A percentile compares a stretch with the other conserved stretches of the same genome.
These are phyloP conservation scores for Eimeria falciformis DNA, from an alignment of 169 alveolate genomes.

Conservation along the genomic window DNA sequence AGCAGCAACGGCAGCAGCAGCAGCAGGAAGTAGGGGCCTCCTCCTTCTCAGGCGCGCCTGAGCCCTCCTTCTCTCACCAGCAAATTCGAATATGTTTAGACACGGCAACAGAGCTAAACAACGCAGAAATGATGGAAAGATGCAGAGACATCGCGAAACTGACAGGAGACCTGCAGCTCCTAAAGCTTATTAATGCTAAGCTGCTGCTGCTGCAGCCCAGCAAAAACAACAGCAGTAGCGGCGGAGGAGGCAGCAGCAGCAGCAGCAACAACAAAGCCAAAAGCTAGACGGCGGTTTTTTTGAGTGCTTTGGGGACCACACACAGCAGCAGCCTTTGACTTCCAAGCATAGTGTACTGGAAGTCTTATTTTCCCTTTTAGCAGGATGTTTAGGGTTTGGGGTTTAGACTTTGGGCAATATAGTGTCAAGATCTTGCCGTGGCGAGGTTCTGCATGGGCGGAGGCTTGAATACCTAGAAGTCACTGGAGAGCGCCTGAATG, in stretches of 20 bases:
- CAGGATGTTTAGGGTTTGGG: background rate
- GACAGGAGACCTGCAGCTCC: background rate
- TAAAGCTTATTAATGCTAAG: background rate
- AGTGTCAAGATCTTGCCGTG: too few species aligned
- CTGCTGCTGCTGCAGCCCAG: background rate
- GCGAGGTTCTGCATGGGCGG: too few species aligned
- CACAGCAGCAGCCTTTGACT: background rate
- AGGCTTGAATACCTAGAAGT: too few species aligned
- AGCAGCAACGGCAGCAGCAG: background rate
- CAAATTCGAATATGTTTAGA: background rate
- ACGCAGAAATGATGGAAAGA: background rate
- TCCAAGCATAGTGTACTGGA: too few species aligned
- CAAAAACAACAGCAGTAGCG: background rate
- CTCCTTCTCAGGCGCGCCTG: background rate
- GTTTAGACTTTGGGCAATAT: background rate
- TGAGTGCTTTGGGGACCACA: background rate
- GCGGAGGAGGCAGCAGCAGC: constrained; percentile 12
- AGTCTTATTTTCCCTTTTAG: too few species aligned
- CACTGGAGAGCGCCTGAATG: too few species aligned
- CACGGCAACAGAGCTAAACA: background rate
- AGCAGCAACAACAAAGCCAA: background rate
- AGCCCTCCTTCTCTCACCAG: background rate
- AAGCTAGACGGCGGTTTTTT: background rate
- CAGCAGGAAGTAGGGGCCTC: background rate
- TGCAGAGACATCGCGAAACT: background rate